Evolutionary conservation across 306 rosid species (phyloP), one percentile per base, ranked within the genome.

Genomic region (Quercus mongolica): DNA sequence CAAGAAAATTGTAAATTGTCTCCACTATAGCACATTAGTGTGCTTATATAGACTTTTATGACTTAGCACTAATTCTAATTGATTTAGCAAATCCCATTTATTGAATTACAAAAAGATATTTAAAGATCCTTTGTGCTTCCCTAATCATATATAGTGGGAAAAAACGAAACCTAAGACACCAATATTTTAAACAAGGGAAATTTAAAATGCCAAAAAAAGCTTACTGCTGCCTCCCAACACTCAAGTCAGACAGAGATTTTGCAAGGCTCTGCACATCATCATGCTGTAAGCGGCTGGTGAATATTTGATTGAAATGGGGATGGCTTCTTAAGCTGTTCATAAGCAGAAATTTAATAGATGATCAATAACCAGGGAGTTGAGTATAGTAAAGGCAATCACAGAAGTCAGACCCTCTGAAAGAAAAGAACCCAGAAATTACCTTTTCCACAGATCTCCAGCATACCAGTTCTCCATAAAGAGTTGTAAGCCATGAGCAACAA

Each of bases 151-250:
- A 31, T 31, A 33, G 13, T 20, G 3, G 52, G 10, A 3, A 12
- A 17, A 46, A 28, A 15, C 14, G 31, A 0, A 54, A 41, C 12
- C 13, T 31, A 41, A 59, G 70, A 54, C 25, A 56, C 18, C 63
- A 61, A 71, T 14, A 28, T 69, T 75, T 68, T 69, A 57, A 76
- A 73, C n/a, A 46, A 83, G 69, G 74, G 73, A 80, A 73, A 75
- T 63, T 72, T 75, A 55, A 67, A 71, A 61, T 44, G 69, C 25
- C 15, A 67, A 77, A 71, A 49, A 58, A 49, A 69, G 69, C 97
- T 91, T 94, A 94, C 99, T 74, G 91, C 67, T 92, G 97, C 87
- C 97, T 90, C 79, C 99, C 99, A 64, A 84, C 76, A 87, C 99
- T 94, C 58, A 87, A 78, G 74, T 88, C 89, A 75, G 99, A 88